Conservation (phyloP, 2,329 filamentous ascomycete genomes). For the Helminthosporium solani region DNA sequence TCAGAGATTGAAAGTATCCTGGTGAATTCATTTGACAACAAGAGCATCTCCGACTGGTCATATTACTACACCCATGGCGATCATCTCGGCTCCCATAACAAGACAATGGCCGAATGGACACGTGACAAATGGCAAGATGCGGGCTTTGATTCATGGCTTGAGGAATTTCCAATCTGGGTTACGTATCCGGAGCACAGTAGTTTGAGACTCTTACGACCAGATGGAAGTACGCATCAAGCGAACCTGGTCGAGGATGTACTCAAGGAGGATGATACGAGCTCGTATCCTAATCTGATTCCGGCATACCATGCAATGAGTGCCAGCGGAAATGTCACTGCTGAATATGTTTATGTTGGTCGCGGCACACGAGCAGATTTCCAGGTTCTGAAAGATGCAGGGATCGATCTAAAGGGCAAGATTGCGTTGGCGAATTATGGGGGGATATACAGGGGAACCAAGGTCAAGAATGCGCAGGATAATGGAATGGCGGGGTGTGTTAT, state of each 20-base stretch:
- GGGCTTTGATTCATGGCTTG: slow-evolving; percentile 18
- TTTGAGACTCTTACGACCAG: slow-evolving; percentile 13
- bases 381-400: slow-evolving; percentile 37
- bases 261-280: slow-evolving; percentile 21
- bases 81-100: slow-evolving; percentile 28
- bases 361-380: slow-evolving; percentile 42
- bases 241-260: slow-evolving; percentile 23
- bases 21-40: slow-evolving; percentile 36
- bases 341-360: slow-evolving; percentile 45
- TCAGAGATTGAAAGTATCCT: slow-evolving; percentile 27
- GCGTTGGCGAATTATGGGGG: slow-evolving; percentile 44
- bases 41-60: slow-evolving; percentile 21
- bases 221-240: slow-evolving; percentile 16
- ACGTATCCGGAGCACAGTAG: slow-evolving; percentile 24
- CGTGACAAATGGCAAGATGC: slow-evolving; percentile 24
- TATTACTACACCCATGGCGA: slow-evolving; percentile 30
- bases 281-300: slow-evolving; percentile 36
- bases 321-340: slow-evolving; percentile 42
- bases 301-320: slow-evolving; percentile 46
- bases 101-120: slow-evolving; percentile 33
- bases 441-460: slow-evolving; percentile 46
- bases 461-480: slow-evolving; percentile 45
- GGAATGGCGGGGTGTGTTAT: slow-evolving; percentile 44
- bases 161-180: slow-evolving; percentile 20
- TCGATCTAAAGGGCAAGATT: slow-evolving; percentile 47